phyloP scores from a whole-genome alignment of 116 monocot species.

The Iris pallida region DNA sequence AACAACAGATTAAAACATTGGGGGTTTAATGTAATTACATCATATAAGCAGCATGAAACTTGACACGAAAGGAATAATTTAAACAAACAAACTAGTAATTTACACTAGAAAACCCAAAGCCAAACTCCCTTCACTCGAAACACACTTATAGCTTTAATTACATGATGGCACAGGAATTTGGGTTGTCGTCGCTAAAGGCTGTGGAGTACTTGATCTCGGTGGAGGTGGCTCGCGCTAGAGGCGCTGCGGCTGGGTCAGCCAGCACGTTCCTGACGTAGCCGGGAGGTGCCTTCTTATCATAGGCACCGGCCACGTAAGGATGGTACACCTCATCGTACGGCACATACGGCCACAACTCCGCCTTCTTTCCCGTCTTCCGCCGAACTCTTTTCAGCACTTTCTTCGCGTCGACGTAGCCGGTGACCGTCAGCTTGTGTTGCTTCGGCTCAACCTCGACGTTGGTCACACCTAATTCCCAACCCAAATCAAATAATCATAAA shows the following conservation, averaged over 20 bases:
- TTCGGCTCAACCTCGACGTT: constrained; percentile 26
- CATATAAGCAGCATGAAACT: no score
- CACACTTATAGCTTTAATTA: not conserved
- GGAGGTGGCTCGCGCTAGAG: constrained; percentile 66
- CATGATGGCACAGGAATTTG: constrained; percentile 70
- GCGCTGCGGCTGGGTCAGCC: constrained; percentile 28
- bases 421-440: constrained; percentile 26
- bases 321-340: constrained; percentile 21
- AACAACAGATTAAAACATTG: no score
- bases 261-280: constrained; percentile 24
- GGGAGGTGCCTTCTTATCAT: constrained; percentile 38
- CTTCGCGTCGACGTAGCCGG: constrained; percentile 20
- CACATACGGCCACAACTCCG: constrained; percentile 32
- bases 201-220: constrained; percentile 47
- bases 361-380: constrained; percentile 26
- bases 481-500: no score
- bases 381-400: constrained; percentile 26
- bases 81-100: no score
- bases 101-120: no score
- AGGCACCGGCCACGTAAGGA: constrained; percentile 11
- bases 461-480: constrained; percentile 12
- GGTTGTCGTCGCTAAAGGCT: constrained; percentile 93
- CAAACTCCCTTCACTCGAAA: no score
- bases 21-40: no score
- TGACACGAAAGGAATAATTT: no score